Conservation (phyloP, 2,329 filamentous ascomycete species). For the Colletotrichum camelliae region DNA sequence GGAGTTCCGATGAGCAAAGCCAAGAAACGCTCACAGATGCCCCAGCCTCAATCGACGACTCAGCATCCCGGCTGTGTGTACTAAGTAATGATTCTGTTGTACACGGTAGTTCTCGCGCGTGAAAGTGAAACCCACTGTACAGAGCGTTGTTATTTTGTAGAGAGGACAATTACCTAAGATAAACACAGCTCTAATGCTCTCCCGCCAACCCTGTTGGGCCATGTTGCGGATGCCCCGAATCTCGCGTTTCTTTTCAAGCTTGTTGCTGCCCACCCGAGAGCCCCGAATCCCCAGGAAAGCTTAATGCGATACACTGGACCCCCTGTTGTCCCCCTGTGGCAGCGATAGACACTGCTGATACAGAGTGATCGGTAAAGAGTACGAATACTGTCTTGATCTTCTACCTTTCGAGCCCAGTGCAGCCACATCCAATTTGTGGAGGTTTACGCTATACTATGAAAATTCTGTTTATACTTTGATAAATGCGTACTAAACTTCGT, state of each 20-base stretch:
- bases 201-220: neutral
- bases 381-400: neutral
- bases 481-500: too few relatives aligned
- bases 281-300: constrained; percentile 19
- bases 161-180: neutral
- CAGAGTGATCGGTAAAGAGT: neutral
- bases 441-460: too few relatives aligned
- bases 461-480: too few relatives aligned
- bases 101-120: neutral
- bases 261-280: neutral
- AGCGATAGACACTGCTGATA: neutral
- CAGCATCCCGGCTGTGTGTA: constrained; percentile 3
- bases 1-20: constrained; percentile 12
- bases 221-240: neutral
- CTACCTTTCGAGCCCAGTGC: too few relatives aligned
- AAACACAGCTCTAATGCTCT: neutral
- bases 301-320: neutral
- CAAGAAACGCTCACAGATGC: constrained; percentile 6
- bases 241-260: neutral
- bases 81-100: neutral
- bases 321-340: neutral
- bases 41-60: constrained; percentile 17
- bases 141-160: neutral
- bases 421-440: too few relatives aligned
- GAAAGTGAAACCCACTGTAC: neutral